Evolutionary conservation across 352 stramenopile genomes (phyloP).

Genomic region (Globisporangium solare): DNA sequence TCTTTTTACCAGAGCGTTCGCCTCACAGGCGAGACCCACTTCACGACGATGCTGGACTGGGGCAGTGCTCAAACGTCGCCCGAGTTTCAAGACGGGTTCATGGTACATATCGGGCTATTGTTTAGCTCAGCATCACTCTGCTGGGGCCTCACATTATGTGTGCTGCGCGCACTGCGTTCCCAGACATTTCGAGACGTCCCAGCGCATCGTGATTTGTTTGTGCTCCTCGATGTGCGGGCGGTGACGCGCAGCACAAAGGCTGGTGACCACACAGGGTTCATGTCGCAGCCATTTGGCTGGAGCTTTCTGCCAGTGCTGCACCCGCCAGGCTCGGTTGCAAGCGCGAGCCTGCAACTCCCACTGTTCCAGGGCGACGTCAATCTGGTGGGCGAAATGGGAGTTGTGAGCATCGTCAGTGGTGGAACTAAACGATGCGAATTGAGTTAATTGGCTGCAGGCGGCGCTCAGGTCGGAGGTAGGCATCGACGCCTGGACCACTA

Average conservation of each 20-base stretch:
- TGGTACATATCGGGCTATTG: constrained; percentile 21
- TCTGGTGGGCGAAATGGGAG: constrained; percentile 24
- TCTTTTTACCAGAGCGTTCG: constrained; percentile 59
- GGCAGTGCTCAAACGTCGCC: constrained; percentile 43
- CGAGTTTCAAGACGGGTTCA: constrained; percentile 56
- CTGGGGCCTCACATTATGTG: too few species aligned
- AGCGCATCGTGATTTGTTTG: constrained; percentile 18
- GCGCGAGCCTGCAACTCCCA: constrained; percentile 46
- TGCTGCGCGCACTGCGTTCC: neutral
- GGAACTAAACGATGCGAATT: neutral
- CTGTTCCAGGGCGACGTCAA: constrained; percentile 61
- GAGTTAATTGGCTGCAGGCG: constrained; percentile 18
- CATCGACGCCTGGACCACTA: constrained; percentile 28
- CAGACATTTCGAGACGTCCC: constrained; percentile 45
- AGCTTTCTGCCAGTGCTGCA: constrained; percentile 55
- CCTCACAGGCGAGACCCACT: constrained; percentile 45
- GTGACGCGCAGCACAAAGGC: constrained; percentile 42
- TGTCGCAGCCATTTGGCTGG: constrained; percentile 53
- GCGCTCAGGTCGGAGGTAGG: constrained; percentile 24
- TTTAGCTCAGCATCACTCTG: too few species aligned
- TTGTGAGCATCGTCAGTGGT: too few species aligned
- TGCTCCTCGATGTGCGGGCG: constrained; percentile 59
- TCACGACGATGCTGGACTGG: constrained; percentile 64
- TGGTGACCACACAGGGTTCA: constrained; percentile 17
- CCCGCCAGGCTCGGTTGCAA: constrained; percentile 26